These are phyloP conservation scores for Blechomonas ayalai DNA, from an alignment of 208 protist species.

Conservation along the genomic window DNA sequence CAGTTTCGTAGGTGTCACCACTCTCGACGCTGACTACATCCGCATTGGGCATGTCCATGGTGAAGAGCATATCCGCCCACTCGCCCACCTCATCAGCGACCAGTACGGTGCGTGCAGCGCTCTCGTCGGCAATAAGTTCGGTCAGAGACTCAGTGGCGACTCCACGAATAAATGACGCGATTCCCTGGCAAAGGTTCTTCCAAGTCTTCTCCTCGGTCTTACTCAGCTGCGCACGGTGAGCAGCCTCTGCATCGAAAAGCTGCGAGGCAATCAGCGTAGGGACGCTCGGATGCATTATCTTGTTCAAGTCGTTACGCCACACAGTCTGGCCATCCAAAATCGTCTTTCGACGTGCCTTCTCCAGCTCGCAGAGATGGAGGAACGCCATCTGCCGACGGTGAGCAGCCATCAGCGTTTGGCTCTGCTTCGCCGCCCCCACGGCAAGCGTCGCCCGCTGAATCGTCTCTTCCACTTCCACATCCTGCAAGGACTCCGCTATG, in stretches of 20 bases:
- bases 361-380: constrained; percentile 22
- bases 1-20: constrained; percentile 1
- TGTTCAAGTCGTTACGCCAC: constrained; percentile 25
- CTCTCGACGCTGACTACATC: constrained; percentile 1
- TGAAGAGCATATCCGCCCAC: constrained; percentile 34
- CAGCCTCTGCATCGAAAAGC: constrained; percentile 11
- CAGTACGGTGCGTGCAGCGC: constrained; percentile 36
- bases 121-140: constrained; percentile 38
- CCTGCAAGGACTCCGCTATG: constrained; percentile 3
- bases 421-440: constrained; percentile 55
- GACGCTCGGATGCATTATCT: constrained; percentile 33
- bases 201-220: constrained; percentile 8
- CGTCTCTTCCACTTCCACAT: constrained; percentile 44
- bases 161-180: background rate
- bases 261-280: background rate
- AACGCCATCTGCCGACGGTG: constrained; percentile 38
- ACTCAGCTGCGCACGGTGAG: constrained; percentile 11
- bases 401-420: constrained; percentile 34
- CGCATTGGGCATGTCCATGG: constrained; percentile 4
- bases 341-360: constrained; percentile 38
- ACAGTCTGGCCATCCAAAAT: constrained; percentile 31
- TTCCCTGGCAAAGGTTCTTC: constrained; percentile 3
- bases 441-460: constrained; percentile 49
- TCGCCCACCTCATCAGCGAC: constrained; percentile 49
- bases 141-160: constrained; percentile 19